Base-by-base conservation (phyloP, 1,284 basidiomycete species). In the Austropuccinia psidii region DNA sequence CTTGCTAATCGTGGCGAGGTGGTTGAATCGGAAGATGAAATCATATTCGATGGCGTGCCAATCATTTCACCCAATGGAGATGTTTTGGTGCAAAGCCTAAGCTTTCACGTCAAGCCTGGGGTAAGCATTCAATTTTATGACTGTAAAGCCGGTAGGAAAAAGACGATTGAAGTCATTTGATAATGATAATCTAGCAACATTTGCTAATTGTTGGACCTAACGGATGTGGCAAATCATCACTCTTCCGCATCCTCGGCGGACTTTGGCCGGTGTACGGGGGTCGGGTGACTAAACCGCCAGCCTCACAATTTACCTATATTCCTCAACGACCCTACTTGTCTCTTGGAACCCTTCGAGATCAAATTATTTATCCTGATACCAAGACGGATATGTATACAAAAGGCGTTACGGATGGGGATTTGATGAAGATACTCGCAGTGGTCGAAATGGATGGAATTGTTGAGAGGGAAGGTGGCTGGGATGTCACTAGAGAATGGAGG, bases 241-340 rank as follows among this genome's bases (percentile, higher is more conserved):
- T 98, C 62, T 97, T 96, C 85, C 87, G 95, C 31, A 96, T 98
- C 75, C 84, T 98, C 2, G 95, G 94, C 49, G 95, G 94, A 21
- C 86, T 98, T 7, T 98, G 95, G 94, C 94, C 95, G 0, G 90
- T 97, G 4, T 96, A 97, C 79, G 95, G 88, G 84, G 95, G 95
- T 0, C 85, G 87, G 13, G 93, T 98, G n/a, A 87, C 89, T 78
- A 98, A 98, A 81, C 95, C 95, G 0, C 86, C 89, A 19, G 89
- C 91, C 6, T 86, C 86, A 8, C 87, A 94, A 75, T 98, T 98
- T 81, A 91, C 94, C 58, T 87, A 98, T 76, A 96, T 98, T 76
- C 95, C 95, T 19, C 95, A 98, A 80, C 85, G 95, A 52, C 95
- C 95, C 0, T 98, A 98, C 81, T 86, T 98, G 21, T 91, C 90